phyloP scores from a whole-genome alignment of 2,329 filamentous ascomycete species.

The Fusarium begoniae region DNA sequence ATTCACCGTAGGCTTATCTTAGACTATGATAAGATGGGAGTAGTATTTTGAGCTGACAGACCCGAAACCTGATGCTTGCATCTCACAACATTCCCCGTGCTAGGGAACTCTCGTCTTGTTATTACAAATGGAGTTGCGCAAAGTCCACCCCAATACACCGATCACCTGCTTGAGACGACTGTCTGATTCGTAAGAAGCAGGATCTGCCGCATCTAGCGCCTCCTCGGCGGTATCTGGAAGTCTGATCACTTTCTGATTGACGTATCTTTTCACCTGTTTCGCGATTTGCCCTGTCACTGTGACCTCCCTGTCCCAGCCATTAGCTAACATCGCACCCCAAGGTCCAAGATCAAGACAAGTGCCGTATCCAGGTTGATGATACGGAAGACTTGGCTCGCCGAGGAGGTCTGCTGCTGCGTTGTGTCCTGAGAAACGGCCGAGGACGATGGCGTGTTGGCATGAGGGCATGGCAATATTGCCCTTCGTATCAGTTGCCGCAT shows the following conservation, averaged over 20 bases:
- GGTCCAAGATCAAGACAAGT: constrained; percentile 51
- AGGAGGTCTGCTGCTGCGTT: constrained; percentile 50
- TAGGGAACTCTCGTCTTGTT: neutral
- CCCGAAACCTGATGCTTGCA: neutral
- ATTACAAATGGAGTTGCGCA: neutral
- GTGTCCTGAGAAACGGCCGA: constrained; percentile 48
- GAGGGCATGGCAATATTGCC: constrained; percentile 49
- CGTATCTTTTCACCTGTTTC: constrained; percentile 46
- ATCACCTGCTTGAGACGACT: neutral
- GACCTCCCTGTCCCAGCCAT: constrained; percentile 47
- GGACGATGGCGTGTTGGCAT: constrained; percentile 50
- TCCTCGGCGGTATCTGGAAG: neutral
- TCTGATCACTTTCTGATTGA: constrained; percentile 41
- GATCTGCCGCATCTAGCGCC: neutral
- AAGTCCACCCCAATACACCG: neutral
- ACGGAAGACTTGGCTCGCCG: constrained; percentile 31
- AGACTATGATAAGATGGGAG: no score
- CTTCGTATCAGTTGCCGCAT: constrained; percentile 33
- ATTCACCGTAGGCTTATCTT: rapidly evolving
- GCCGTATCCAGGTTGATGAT: constrained; percentile 45
- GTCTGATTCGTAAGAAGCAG: neutral
- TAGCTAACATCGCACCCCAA: constrained; percentile 42
- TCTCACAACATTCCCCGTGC: rapidly evolving
- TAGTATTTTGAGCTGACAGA: neutral
- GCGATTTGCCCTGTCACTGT: constrained; percentile 41